phyloP scores from a whole-genome alignment of 805 yeast species.

The Saccharomyces eubayanus region DNA sequence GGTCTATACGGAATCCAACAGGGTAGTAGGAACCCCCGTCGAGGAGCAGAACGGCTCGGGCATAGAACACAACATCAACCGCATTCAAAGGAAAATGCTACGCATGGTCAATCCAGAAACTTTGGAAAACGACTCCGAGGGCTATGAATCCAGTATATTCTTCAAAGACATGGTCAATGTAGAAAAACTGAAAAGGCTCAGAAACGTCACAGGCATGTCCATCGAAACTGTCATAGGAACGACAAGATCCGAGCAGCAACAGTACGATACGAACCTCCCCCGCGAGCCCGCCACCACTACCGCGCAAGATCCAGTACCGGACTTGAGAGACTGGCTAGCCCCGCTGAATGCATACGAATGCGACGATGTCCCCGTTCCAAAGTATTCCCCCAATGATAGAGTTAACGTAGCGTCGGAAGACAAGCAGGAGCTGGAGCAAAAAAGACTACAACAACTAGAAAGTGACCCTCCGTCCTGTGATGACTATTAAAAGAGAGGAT shows the following conservation, averaged over 20 bases:
- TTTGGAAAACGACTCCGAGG: slow-evolving; percentile 8
- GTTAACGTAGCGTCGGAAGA: slow-evolving; percentile 19
- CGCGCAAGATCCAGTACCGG: background rate
- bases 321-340: slow-evolving; percentile 12
- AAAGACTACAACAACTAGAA: slow-evolving; percentile 32
- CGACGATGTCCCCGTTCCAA: slow-evolving; percentile 14
- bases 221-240: slow-evolving; percentile 79
- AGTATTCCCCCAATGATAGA: slow-evolving; percentile 15
- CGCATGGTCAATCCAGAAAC: slow-evolving; percentile 7
- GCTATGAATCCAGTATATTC: slow-evolving; percentile 22
- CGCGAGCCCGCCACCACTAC: background rate
- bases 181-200: slow-evolving; percentile 64
- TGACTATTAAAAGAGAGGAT: background rate
- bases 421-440: slow-evolving; percentile 36
- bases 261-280: background rate
- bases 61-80: slow-evolving; percentile 8
- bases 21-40: slow-evolving; percentile 20
- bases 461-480: slow-evolving; percentile 34
- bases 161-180: slow-evolving; percentile 56
- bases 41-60: slow-evolving; percentile 10
- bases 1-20: slow-evolving; percentile 29
- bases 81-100: slow-evolving; percentile 12
- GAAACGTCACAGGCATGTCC: slow-evolving; percentile 73
- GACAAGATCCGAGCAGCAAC: slow-evolving; percentile 35
- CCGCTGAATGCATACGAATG: slow-evolving; percentile 8